Evolutionary conservation across 805 yeast species (phyloP), one percentile per base, ranked within the genome.

Genomic region (Lachancea quebecensis): DNA sequence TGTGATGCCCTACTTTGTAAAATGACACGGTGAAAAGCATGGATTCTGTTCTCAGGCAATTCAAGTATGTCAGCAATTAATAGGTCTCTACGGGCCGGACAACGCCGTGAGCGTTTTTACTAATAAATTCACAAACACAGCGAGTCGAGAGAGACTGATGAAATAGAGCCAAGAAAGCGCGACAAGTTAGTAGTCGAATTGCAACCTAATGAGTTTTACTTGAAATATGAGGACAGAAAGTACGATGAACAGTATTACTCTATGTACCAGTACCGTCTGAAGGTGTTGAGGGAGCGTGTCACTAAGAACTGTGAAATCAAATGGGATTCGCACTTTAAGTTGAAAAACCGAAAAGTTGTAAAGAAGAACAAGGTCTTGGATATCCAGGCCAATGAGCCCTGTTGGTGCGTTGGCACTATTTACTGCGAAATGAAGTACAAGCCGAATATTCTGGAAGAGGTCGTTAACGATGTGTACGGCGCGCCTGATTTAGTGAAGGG

Each of bases 331-430:
- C 78, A 68, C 49, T 61, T 59, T 40, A 48, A 49, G 28, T 64
- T 75, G 31, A 62, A 66, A 30, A 71, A 69, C 4, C 61, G 58
- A 35, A 46, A 47, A 18, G 72, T 68, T 2, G 61, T 59, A 14
- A 64, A 64, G 65, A 70, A 59, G 65, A 74, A 74, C 32, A 72
- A 63, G 57, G 66, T 63, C 50, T 18, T 77, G 58, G 56, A 67
- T 66, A 35, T 75, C 66, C 50, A 70, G 62, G 52, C 71, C 56
- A 50, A 69, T 61, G 39, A 67, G 62, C 56, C 78, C 71, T 62
- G 86, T 50, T 93, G 91, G 91, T 80, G 88, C 10, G 72, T 83
- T 21, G 99, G 99, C 2, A 87, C 97, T 0, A 73, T 90, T 0
- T 88, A 83, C 57, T 75, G 86, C 55, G 96, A 90, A 49, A 74